These are phyloP conservation scores for Themeda triandra DNA, from an alignment of 176 grass and related monocot species.

Conservation along the genomic window DNA sequence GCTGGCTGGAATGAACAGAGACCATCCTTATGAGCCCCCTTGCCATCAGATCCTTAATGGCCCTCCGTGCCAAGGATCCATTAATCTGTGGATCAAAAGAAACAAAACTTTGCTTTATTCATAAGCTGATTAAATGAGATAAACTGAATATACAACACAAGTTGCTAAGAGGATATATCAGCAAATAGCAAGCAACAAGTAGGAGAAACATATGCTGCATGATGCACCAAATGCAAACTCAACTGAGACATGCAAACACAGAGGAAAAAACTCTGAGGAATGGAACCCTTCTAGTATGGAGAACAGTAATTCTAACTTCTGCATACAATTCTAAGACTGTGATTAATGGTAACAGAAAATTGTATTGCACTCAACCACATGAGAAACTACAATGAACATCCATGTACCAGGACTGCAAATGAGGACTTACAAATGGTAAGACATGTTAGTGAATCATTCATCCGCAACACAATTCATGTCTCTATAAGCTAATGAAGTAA, in stretches of 20 bases:
- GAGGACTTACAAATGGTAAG: not conserved
- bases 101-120: not conserved
- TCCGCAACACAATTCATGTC: too few relatives aligned
- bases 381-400: not conserved
- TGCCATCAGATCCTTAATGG: conserved; percentile 47
- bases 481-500: not conserved
- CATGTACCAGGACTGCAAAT: not conserved
- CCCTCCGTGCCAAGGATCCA: conserved; percentile 50
- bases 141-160: not conserved
- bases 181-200: not conserved
- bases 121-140: not conserved
- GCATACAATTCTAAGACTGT: not conserved
- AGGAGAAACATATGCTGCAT: not conserved
- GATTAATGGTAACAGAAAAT: not conserved
- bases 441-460: not conserved
- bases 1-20: conserved; percentile 46
- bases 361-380: not conserved
- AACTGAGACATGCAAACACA: not conserved
- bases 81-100: conserved; percentile 28
- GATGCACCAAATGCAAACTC: not conserved
- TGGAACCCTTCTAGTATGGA: not conserved
- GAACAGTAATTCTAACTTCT: not conserved
- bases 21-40: conserved; percentile 53
- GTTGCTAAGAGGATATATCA: not conserved
- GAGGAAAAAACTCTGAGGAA: not conserved